Evolutionary conservation across 192 early-diverging fungal species (phyloP).

Genomic region (Coemansia asiatica): DNA sequence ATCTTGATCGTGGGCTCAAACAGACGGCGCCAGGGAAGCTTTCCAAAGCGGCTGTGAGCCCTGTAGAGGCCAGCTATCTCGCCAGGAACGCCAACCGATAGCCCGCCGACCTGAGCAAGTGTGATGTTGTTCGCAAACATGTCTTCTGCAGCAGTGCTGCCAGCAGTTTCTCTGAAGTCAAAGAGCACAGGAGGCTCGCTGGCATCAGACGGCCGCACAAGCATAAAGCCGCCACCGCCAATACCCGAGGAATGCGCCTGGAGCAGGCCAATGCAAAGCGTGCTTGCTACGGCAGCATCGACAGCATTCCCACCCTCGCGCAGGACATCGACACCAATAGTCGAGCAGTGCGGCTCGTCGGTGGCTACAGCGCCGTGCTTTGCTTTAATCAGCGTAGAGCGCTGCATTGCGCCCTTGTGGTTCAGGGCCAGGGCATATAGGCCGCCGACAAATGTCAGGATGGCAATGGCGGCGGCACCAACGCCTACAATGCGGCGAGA

Average conservation of each 20-base stretch:
- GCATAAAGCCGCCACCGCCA: slow-evolving; percentile 94
- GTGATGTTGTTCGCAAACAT: slow-evolving; percentile 81
- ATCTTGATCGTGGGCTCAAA: slow-evolving; percentile 77
- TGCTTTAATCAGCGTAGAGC: slow-evolving; percentile 36
- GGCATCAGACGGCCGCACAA: slow-evolving; percentile 65
- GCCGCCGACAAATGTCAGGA: slow-evolving; percentile 28
- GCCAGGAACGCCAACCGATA: slow-evolving; percentile 80
- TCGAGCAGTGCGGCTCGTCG: slow-evolving; percentile 68
- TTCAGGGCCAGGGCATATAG: slow-evolving; percentile 9
- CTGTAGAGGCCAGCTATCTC: slow-evolving; percentile 84
- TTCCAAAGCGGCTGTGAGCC: slow-evolving; percentile 79
- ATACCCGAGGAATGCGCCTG: slow-evolving; percentile 88
- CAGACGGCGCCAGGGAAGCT: slow-evolving; percentile 76
- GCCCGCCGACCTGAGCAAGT: slow-evolving; percentile 68
- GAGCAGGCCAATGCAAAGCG: slow-evolving; percentile 85
- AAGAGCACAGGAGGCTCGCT: slow-evolving; percentile 62
- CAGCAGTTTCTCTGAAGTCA: slow-evolving; percentile 89
- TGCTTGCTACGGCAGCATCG: slow-evolving; percentile 83
- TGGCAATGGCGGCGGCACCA: slow-evolving; percentile 10
- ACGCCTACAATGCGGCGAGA: slow-evolving; percentile 15
- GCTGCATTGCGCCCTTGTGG: slow-evolving; percentile 8
- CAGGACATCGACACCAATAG: slow-evolving; percentile 69
- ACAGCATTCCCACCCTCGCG: slow-evolving; percentile 86
- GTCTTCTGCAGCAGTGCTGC: slow-evolving; percentile 64
- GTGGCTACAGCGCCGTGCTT: slow-evolving; percentile 67